Base-by-base conservation (phyloP, 1,284 basidiomycete species). In the Austropuccinia psidii region DNA sequence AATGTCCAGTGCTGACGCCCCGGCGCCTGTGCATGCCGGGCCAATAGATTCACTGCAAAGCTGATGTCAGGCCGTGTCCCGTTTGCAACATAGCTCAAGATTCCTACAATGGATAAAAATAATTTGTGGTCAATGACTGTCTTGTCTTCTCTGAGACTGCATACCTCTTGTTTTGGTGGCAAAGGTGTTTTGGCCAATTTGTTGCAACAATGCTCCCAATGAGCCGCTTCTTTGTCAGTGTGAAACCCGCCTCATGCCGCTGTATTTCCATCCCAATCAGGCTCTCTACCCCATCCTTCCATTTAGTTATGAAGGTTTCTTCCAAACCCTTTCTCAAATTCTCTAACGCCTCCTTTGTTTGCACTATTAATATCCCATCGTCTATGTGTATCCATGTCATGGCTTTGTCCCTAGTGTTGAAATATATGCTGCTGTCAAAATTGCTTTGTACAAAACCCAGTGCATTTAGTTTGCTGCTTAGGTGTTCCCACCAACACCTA, bases 301-400 rank as follows among this genome's bases (percentile, higher is more conserved):
- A 67, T 21, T 67, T 67, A 35, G 55, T 67, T 27, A 35, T 35
- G 7, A 67, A 21, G 9, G 19, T 19, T 1, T 33, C 29, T 0
- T 19, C 24, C 19, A 67, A 43, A 11, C 55, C 35, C 13, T 33
- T 41, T 29, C 55, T 50, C 4, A 67, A 35, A 7, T 41, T 11
- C 31, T 41, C 24, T 8, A 67, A 39, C 5, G 50, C 35, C 13
- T 19, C 21, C 24, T 67, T 33, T 7, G 49, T 39, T 7, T 31
- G 35, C 11, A 29, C 50, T 0, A 35, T 55, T 5, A 67, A 47
- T 3, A 54, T 39, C 5, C 65, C 50, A 27, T 67, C 50, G 27
- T 67, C 50, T 1, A 67, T 31, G 8, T 67, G 65, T 1, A 67
- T 33, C 65, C 65, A 67, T 3, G 55, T 67, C 11, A 67, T 54